Base-by-base conservation (phyloP, 306 rosid species). In the Abrus pulchellus region DNA sequence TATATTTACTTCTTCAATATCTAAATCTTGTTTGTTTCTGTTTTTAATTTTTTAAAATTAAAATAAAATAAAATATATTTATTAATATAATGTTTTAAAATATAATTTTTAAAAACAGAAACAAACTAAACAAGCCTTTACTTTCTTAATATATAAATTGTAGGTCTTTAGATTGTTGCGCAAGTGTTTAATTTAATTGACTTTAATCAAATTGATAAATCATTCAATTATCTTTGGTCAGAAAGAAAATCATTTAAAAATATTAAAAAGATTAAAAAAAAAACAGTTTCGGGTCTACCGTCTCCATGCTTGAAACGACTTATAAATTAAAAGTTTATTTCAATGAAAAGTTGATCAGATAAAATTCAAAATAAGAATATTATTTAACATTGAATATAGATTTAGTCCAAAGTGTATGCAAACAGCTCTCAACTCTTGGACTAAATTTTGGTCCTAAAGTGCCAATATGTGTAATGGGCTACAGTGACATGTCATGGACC, bases 311-410 rank as follows among this genome's bases (percentile, higher is more conserved):
- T 48, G 74, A 68, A 30, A 34, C 13, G 54, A 30, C 41, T 49
- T 69, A 20, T 3, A 47, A 47, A 47, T 47, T 68, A 0, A 29
- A 47, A 29, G 6, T 68, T 11, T 2, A 29, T 48, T 48, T 68
- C 10, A 30, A 48, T 49, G 28, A 48, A 69, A 32, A 28, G 40
- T 29, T 47, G 6, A 68, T 68, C 7, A 28, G 30, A 48, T 11
- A 32, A 27, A 36, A 55, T 71, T 55, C 45, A 71, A 52, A 52
- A 71, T 13, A 34, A 71, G 14, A 53, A 14, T 34, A 71, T 36
- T n/a, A 14, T 52, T 41, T 65, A 44, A 65, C 52, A 64, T 40
- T 64, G 70, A 64, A 64, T 32, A 30, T 9, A 59, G 40, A 55
- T 20, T 20, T 10, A 20, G 61, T 55, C 61, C 4, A 36, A 36